These are phyloP conservation scores for Penicillium waksmanii DNA, from an alignment of 495 filamentous ascomycete genomes.

Conservation along the genomic window DNA sequence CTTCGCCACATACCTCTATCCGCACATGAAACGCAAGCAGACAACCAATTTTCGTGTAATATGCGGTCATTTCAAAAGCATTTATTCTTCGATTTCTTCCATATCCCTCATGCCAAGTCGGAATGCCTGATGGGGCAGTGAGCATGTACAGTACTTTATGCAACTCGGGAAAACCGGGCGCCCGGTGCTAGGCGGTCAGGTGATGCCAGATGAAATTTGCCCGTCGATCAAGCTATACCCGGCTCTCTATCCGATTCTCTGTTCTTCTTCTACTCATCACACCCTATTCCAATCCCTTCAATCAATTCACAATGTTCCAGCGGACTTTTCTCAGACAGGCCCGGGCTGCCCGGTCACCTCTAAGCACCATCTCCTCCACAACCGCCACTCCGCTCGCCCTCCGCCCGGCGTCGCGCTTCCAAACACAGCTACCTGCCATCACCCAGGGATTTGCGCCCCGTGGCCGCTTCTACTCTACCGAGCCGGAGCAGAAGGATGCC, in stretches of 20 bases:
- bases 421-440: conserved; percentile 35
- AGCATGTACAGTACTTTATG: not conserved
- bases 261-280: conserved; percentile 13
- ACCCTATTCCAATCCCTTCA: conserved; percentile 14
- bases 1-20: too few species aligned
- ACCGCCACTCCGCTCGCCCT: conserved; percentile 38
- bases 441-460: conserved; percentile 36
- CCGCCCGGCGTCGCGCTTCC: conserved; percentile 44
- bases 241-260: conserved; percentile 9
- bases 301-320: conserved; percentile 46
- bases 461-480: conserved; percentile 48
- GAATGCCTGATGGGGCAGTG: too few species aligned
- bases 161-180: conserved; percentile 27
- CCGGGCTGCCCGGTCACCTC: conserved; percentile 44
- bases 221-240: conserved; percentile 20
- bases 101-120: too few species aligned
- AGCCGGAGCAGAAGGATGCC: conserved; percentile 32
- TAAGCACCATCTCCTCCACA: conserved; percentile 36
- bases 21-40: too few species aligned
- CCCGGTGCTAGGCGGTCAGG: conserved; percentile 29
- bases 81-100: too few species aligned
- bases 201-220: conserved; percentile 33
- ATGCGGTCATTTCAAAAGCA: too few species aligned
- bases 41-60: too few species aligned
- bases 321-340: conserved; percentile 49